phyloP scores from a whole-genome alignment of 2,329 filamentous ascomycete species.

The Microcyclospora pomicola region DNA sequence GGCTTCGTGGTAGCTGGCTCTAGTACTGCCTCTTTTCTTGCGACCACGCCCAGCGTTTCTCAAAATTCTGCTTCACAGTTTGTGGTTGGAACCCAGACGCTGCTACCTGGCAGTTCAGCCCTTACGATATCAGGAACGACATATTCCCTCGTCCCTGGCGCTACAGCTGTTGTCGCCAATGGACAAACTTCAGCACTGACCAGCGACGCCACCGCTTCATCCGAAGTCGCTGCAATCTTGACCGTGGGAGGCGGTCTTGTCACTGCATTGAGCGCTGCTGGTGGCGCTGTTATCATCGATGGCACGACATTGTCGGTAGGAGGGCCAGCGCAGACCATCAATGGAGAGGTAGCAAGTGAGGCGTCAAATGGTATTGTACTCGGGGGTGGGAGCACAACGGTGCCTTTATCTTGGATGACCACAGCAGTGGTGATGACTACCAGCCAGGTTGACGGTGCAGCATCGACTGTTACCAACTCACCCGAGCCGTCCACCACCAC shows the following conservation, averaged over 20 bases:
- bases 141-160: not conserved
- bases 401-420: not conserved
- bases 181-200: not conserved
- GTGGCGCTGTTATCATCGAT: not conserved
- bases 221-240: not conserved
- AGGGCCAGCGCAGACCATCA: not conserved
- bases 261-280: not conserved
- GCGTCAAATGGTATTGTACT: not conserved
- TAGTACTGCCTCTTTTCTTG: too few species aligned
- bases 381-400: not conserved
- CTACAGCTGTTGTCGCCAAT: not conserved
- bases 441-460: too few species aligned
- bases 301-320: not conserved
- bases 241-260: not conserved
- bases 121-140: not conserved
- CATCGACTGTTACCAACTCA: too few species aligned
- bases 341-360: constrained; percentile 1
- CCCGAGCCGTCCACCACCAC: too few species aligned
- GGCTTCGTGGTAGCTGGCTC: too few species aligned
- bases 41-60: too few species aligned
- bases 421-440: too few species aligned
- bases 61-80: too few species aligned
- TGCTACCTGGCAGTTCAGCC: not conserved
- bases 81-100: not conserved
- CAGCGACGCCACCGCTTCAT: too few species aligned